Base-by-base conservation (phyloP, 2,329 filamentous ascomycete genomes). In the Paracamarosporium sp. region DNA sequence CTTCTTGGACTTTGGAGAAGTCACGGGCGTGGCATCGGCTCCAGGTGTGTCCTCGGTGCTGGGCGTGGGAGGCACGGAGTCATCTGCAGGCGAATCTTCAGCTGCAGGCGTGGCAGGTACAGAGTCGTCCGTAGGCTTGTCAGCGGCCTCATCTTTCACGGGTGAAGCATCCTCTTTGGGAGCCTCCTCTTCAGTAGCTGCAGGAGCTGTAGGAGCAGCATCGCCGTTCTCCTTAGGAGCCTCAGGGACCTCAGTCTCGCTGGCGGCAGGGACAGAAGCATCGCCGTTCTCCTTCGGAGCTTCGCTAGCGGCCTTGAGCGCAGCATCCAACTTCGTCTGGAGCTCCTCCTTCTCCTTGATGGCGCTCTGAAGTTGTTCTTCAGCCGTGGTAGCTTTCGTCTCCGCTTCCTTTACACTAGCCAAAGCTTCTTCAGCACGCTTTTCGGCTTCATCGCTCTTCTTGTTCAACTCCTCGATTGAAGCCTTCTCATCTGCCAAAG, bases 301-400 rank as follows among this genome's bases (percentile, higher is more conserved):
- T 17, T 55, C 48, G 31, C 31, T 47, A 12, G 50, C 25, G 20
- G 44, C 54, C 43, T 61, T 51, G 9, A 57, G 36, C 0, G 59
- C 61, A 53, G 60, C 47, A 6, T 58, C 56, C 24, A 63, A 35
- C 50, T 62, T 63, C 20, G 35, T 30, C 30, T 65, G 50, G 28
- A 61, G 20, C 15, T 60, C 56, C 40, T 60, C 55, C n/a, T 57
- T 52, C 35, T 55, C 52, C 17, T 30, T 17, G 5, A 46, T 33
- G 1, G 46, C 50, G 20, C 53, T 45, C 20, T 50, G 44, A 13
- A 55, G 35, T 24, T 50, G 33, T 12, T 50, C 38, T 31, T 50
- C 47, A 5, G 47, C 47, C 8, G 22, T 38, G 24, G 20, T 38
- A 2, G 47, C 33, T 24, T 50, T 50, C n/a, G 22, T 40, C 33